A percentile compares a stretch with the other conserved stretches of the same genome.
Evolutionary conservation across 78 protist species (phyloP).

Genomic region (Cavenderia fasciculata): DNA sequence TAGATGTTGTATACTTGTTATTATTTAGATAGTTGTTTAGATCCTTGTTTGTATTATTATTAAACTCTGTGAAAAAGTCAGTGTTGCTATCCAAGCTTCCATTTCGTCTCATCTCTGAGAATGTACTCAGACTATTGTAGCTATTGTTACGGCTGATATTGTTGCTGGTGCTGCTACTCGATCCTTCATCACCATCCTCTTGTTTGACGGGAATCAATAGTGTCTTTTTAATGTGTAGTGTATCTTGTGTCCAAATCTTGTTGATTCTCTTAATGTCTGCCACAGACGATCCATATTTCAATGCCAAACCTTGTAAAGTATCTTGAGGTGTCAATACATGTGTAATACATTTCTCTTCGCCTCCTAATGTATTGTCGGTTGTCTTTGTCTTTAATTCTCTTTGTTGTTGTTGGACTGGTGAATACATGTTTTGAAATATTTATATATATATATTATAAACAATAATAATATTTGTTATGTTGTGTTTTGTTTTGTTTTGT

Average conservation of each 20-base stretch:
- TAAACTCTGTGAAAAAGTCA: constrained; percentile 5
- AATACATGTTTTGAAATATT: too few relatives aligned
- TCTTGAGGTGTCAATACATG: constrained; percentile 40
- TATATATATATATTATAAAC: too few relatives aligned
- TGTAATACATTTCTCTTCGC: not conserved
- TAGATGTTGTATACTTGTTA: too few relatives aligned
- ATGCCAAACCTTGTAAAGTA: constrained; percentile 58
- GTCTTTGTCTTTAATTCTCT: constrained; percentile 1
- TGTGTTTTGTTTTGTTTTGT: too few relatives aligned
- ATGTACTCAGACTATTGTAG: not conserved
- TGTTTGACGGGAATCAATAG: constrained; percentile 23
- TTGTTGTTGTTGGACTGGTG: too few relatives aligned
- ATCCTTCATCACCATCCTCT: constrained; percentile 3
- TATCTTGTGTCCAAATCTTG: constrained; percentile 43
- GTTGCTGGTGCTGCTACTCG: not conserved
- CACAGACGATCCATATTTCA: constrained; percentile 31
- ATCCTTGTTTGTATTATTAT: too few relatives aligned
- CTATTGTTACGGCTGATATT: not conserved
- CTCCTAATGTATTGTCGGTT: not conserved
- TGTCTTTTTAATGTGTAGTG: constrained; percentile 42
- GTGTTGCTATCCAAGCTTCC: not conserved
- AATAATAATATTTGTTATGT: too few relatives aligned
- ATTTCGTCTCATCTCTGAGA: not conserved
- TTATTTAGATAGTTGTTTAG: too few relatives aligned
- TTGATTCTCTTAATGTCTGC: constrained; percentile 56